Conservation (phyloP, 768 basidiomycete genomes). For the Amanita rubescens region DNA sequence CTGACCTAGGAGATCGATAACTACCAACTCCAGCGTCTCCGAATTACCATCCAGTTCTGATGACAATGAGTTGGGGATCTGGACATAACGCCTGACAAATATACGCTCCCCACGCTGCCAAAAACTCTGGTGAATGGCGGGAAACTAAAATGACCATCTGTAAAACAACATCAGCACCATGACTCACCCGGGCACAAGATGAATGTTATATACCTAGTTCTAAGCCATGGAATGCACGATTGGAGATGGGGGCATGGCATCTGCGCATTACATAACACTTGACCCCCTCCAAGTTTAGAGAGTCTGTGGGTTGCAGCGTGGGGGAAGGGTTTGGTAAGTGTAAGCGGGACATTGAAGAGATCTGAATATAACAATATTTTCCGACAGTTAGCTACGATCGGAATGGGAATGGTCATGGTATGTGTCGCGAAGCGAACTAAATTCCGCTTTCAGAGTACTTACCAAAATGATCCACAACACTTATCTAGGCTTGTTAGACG, state of each 20-base stretch:
- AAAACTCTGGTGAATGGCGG: background rate
- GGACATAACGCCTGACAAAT: background rate
- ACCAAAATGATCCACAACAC: slow-evolving; percentile 77
- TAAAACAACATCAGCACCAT: slow-evolving; percentile 3
- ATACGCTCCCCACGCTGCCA: slow-evolving; percentile 1
- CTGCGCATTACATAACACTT: no score
- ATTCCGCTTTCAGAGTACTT: slow-evolving; percentile 55
- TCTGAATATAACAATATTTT: slow-evolving; percentile 7
- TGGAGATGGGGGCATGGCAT: background rate
- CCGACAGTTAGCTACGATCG: slow-evolving; percentile 57
- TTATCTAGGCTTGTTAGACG: slow-evolving; percentile 74
- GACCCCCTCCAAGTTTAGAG: slow-evolving; percentile 54
- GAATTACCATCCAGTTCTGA: background rate
- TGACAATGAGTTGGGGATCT: background rate
- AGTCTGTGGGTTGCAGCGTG: slow-evolving; percentile 80
- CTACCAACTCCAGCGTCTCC: no score
- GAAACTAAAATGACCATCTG: background rate
- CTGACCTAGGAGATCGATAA: slow-evolving; percentile 1
- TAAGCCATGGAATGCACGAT: background rate
- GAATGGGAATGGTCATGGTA: slow-evolving; percentile 91
- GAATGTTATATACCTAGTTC: background rate
- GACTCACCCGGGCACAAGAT: slow-evolving; percentile 2
- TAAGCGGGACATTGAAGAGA: slow-evolving; percentile 1
- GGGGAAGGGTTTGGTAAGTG: slow-evolving; percentile 61
- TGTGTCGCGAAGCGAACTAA: slow-evolving; percentile 14